Evolutionary conservation across 805 yeast species (phyloP).

Genomic region (Candida andamanensis): DNA sequence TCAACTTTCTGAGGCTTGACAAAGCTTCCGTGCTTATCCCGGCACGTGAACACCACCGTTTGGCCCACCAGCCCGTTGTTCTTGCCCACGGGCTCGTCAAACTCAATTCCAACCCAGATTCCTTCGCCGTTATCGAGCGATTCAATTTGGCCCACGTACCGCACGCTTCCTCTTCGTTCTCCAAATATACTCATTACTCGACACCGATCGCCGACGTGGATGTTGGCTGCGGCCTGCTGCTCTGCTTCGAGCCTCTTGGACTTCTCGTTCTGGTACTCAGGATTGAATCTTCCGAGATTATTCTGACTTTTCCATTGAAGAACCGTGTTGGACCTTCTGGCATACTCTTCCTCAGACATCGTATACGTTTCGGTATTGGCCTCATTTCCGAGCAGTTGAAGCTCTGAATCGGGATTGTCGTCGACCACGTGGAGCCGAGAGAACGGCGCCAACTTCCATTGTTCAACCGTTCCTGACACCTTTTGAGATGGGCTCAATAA

Average conservation of each 20-base stretch:
- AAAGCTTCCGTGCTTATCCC: slow-evolving; percentile 66
- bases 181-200: slow-evolving; percentile 39
- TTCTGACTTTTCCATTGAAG: slow-evolving; percentile 71
- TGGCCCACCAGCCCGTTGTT: slow-evolving; percentile 76
- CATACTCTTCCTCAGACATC: slow-evolving; percentile 60
- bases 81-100: slow-evolving; percentile 83
- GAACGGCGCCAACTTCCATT: slow-evolving; percentile 27
- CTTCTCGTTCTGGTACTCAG: slow-evolving; percentile 33
- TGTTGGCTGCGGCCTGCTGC: slow-evolving; percentile 20
- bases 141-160: slow-evolving; percentile 63
- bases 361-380: slow-evolving; percentile 26
- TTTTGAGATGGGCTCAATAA: slow-evolving; percentile 7
- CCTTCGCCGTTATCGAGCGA: slow-evolving; percentile 47
- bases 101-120: slow-evolving; percentile 79
- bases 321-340: slow-evolving; percentile 55
- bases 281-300: slow-evolving; percentile 69
- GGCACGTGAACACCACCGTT: slow-evolving; percentile 51
- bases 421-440: slow-evolving; percentile 58
- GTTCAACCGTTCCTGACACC: slow-evolving; percentile 19
- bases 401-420: slow-evolving; percentile 46
- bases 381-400: slow-evolving; percentile 21
- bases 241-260: slow-evolving; percentile 21
- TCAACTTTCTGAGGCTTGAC: slow-evolving; percentile 65
- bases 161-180: slow-evolving; percentile 65
- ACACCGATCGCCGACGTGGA: slow-evolving; percentile 52